Percentiles rank a stretch among this genome's conserved stretches.
phyloP scores from a whole-genome alignment of 2,329 filamentous ascomycete species.

The Periconia sp. region DNA sequence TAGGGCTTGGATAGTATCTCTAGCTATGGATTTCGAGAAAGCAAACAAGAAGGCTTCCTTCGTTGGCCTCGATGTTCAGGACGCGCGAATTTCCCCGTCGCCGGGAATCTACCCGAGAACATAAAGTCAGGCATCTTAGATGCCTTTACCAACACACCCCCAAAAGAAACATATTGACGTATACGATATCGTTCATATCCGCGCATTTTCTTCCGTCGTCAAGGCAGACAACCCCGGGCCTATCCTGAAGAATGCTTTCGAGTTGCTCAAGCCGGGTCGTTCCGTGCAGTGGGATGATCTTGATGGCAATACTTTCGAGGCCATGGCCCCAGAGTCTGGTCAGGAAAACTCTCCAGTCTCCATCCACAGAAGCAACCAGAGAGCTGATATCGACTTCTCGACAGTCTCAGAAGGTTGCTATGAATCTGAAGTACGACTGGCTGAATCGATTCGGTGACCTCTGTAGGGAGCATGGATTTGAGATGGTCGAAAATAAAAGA shows the following conservation, averaged over 20 bases:
- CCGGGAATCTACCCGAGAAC: constrained; percentile 4
- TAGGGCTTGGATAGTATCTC: constrained; percentile 6
- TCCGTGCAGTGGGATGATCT: constrained; percentile 8
- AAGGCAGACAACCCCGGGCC: constrained; percentile 1
- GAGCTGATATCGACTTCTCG: constrained; percentile 2
- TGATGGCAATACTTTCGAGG: constrained; percentile 3
- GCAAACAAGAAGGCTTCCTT: neutral
- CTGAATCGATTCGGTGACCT: constrained; percentile 1
- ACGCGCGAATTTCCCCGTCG: constrained; percentile 4
- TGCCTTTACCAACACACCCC: constrained; percentile 4
- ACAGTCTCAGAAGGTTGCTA: constrained; percentile 3
- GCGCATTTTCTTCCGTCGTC: constrained; percentile 3
- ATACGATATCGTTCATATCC: constrained; percentile 8
- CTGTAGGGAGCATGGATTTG: constrained; percentile 7
- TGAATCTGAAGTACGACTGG: constrained; percentile 8
- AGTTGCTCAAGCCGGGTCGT: constrained; percentile 9
- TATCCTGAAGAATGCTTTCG: neutral
- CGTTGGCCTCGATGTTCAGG: constrained; percentile 6
- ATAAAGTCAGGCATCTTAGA: constrained; percentile 3
- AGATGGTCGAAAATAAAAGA: constrained; percentile 3
- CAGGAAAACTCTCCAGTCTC: too few relatives aligned
- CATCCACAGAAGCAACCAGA: neutral
- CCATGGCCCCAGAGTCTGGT: constrained; percentile 4
- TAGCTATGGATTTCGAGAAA: constrained; percentile 2
- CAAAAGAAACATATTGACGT: neutral